Evolutionary conservation across 2,329 filamentous ascomycete species (phyloP), one percentile per base, ranked within the genome.

Genomic region (Venturia pyrina): DNA sequence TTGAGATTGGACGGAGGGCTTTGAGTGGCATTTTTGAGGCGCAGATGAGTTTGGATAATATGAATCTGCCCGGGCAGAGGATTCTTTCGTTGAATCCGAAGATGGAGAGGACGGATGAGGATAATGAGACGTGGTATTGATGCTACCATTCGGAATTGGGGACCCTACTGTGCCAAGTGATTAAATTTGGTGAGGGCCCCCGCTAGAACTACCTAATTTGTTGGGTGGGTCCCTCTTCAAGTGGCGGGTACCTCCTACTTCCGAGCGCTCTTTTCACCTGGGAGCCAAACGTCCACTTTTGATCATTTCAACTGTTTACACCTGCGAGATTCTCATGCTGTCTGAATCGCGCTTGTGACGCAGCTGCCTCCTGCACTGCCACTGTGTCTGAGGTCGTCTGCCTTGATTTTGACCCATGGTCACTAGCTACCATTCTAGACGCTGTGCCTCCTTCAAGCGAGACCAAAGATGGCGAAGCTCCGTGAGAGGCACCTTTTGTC

Each of bases 21-120:
- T 80, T 87, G 48, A 83, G 82, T 5, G 85, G 85, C 15, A 80
- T 80, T 1, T 87, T 87, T 69, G 85, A 88, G 72, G 78, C 80
- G 46, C 80, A 81, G 19, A 80, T 82, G 67, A 83, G 28, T 34
- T n/a, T 34, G 15, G 53, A 59, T 37, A 59, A 59, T 21, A 80
- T 15, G 80, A 81, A 43, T 79, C 82, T 86, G 59, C 85, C 85
- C 0, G 83, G 83, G 0, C 83, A 86, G 72, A 77, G 83, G 46
- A 78, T 87, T 63, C 66, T 87, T 60, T 83, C 80, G 46, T 75
- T 87, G 75, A 87, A 87, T 74, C 85, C 85, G 1, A 80, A 79
- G 66, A 80, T 79, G 43, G 77, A 81, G 68, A 81, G 68, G 68
- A 72, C 78, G 24, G 83, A 83, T 0, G 85, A 87, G 70, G 78